phyloP scores from a whole-genome alignment of 306 rosid species.

The Myrica gale region DNA sequence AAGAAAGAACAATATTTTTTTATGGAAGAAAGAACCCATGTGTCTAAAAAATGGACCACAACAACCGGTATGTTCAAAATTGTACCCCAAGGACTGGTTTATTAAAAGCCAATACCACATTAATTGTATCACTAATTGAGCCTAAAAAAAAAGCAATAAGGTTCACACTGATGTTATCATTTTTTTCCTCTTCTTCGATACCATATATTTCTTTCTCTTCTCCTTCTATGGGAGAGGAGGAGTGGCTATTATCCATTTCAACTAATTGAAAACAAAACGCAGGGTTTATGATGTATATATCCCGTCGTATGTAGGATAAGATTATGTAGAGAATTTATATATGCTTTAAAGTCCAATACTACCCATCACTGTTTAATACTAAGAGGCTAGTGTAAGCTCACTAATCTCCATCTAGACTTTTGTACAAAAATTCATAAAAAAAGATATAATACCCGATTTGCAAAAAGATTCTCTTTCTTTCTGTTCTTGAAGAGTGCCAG shows the following conservation, averaged over 20 bases:
- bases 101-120: not conserved
- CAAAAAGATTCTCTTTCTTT: constrained; percentile 71
- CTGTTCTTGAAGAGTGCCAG: constrained; percentile 79
- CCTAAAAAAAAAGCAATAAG: not conserved
- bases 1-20: too few species aligned
- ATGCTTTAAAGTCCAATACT: not conserved
- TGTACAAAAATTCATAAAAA: not conserved
- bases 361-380: not conserved
- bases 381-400: not conserved
- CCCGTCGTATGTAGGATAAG: not conserved
- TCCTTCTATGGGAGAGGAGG: not conserved
- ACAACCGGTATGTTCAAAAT: too few species aligned
- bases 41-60: too few species aligned
- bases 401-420: not conserved
- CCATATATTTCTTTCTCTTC: not conserved
- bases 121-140: not conserved
- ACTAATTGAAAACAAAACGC: not conserved
- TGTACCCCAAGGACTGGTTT: too few species aligned
- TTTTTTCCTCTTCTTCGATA: not conserved
- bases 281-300: not conserved
- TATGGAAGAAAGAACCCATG: too few species aligned
- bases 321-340: not conserved
- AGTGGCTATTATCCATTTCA: not conserved
- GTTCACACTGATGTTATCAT: not conserved
- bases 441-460: constrained; percentile 64